These are phyloP conservation scores for Nelumbo lutea DNA, from an alignment of 164 flowering plant genomes.

Conservation along the genomic window DNA sequence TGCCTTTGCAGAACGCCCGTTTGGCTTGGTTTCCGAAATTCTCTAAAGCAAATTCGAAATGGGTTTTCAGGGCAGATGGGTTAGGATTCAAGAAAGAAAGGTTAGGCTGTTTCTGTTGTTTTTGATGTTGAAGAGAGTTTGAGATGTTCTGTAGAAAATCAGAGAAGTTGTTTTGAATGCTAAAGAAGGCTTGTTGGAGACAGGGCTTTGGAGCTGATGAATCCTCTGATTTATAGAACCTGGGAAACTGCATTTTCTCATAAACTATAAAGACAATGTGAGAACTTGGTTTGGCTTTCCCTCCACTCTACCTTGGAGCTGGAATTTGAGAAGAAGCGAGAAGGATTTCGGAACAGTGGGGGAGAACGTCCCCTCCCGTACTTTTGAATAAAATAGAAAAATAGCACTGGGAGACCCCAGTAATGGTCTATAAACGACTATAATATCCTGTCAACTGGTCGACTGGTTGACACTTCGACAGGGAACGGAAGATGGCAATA, in stretches of 20 bases:
- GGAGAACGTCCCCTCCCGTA: too few species aligned
- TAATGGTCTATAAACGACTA: too few species aligned
- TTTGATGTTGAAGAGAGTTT: slow-evolving; percentile 5
- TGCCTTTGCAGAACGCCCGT: slow-evolving; percentile 14
- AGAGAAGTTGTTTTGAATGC: slow-evolving; percentile 34
- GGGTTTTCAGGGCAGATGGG: slow-evolving; percentile 24
- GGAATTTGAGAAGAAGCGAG: too few species aligned
- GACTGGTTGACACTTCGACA: too few species aligned
- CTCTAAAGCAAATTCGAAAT: slow-evolving; percentile 21
- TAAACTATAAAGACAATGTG: too few species aligned
- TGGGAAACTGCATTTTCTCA: slow-evolving; percentile 10
- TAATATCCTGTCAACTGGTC: too few species aligned
- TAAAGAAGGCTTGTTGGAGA: slow-evolving; percentile 28
- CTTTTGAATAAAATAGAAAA: too few species aligned
- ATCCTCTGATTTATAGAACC: slow-evolving; percentile 1
- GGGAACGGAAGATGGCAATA: too few species aligned
- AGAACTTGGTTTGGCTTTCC: too few species aligned
- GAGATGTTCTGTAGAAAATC: slow-evolving; percentile 30
- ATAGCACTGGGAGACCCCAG: too few species aligned
- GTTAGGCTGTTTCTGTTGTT: slow-evolving; percentile 8
- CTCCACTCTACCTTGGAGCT: too few species aligned
- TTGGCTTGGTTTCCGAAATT: slow-evolving; percentile 28
- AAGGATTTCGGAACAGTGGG: too few species aligned
- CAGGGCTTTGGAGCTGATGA: slow-evolving; percentile 9
- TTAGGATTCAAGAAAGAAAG: slow-evolving; percentile 22